phyloP scores from a whole-genome alignment of 345 rosid species.

The Populus davidiana region DNA sequence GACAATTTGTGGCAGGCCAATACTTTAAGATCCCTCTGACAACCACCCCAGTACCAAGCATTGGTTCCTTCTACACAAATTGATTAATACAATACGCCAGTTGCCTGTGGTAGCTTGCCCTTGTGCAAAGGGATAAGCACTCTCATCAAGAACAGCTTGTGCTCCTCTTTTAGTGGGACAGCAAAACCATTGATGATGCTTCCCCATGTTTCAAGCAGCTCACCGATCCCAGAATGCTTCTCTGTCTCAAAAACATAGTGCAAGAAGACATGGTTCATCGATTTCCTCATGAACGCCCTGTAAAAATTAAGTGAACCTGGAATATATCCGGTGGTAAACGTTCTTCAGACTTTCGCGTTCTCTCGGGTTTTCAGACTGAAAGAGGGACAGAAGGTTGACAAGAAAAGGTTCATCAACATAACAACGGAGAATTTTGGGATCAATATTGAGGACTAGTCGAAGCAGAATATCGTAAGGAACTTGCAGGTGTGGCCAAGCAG shows the following conservation, averaged over 20 bases:
- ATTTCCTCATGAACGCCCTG: conserved; percentile 56
- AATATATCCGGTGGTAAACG: conserved; percentile 53
- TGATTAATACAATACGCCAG: conserved; percentile 50
- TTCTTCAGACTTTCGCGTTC: conserved; percentile 58
- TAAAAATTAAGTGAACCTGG: conserved; percentile 38
- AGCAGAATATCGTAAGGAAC: conserved; percentile 46
- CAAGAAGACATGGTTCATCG: conserved; percentile 53
- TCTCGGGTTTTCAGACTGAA: conserved; percentile 59
- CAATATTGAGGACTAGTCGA: conserved; percentile 31
- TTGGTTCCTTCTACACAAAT: conserved; percentile 64
- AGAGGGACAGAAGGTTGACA: conserved; percentile 40
- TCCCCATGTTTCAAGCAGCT: conserved; percentile 62
- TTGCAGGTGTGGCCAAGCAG: conserved; percentile 56
- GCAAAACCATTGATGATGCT: conserved; percentile 64
- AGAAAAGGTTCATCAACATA: conserved; percentile 43
- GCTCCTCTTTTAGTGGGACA: conserved; percentile 62
- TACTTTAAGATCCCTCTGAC: conserved; percentile 51
- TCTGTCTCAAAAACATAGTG: conserved; percentile 42
- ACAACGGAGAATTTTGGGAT: conserved; percentile 39
- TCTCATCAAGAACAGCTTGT: conserved; percentile 57
- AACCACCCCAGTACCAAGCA: conserved; percentile 44
- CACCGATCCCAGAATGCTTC: conserved; percentile 50
- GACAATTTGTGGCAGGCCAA: conserved; percentile 61
- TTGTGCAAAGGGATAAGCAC: conserved; percentile 62
- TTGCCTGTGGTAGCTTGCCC: conserved; percentile 48